Conservation (phyloP, 179 eudicot genomes). For the Silene coronaria region DNA sequence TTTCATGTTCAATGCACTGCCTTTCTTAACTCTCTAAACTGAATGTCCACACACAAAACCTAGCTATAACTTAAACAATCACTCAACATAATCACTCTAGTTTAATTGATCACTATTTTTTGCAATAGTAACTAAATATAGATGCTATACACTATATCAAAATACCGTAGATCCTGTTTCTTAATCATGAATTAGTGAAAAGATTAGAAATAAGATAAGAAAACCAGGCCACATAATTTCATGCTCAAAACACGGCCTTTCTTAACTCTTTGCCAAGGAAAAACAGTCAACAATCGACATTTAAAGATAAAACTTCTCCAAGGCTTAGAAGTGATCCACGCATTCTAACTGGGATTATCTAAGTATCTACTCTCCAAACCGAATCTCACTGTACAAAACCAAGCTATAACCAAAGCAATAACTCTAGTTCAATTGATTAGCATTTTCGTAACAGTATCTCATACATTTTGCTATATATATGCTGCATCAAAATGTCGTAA, state of each 20-base stretch:
- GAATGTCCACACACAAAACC: background rate
- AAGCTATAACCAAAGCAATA: background rate
- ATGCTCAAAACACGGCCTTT: constrained; percentile 75
- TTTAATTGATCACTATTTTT: background rate
- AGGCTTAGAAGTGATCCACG: constrained; percentile 37
- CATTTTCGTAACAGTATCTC: background rate
- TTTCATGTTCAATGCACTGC: background rate
- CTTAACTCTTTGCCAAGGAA: constrained; percentile 72
- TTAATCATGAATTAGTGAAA: background rate
- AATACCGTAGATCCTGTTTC: background rate
- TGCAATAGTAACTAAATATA: background rate
- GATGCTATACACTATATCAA: background rate
- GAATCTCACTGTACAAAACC: background rate
- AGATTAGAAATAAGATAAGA: background rate
- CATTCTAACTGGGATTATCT: background rate
- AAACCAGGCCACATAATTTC: constrained; percentile 89
- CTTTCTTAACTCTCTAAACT: too few relatives aligned
- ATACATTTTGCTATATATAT: too few relatives aligned
- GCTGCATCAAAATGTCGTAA: too few relatives aligned
- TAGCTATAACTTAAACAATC: too few relatives aligned
- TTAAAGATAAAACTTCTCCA: constrained; percentile 59
- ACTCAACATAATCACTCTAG: too few relatives aligned
- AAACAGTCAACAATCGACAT: constrained; percentile 62
- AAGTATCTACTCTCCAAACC: background rate
- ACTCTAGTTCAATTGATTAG: background rate